Conservation (phyloP, 2,329 filamentous ascomycete genomes). For the Alternaria sp. region DNA sequence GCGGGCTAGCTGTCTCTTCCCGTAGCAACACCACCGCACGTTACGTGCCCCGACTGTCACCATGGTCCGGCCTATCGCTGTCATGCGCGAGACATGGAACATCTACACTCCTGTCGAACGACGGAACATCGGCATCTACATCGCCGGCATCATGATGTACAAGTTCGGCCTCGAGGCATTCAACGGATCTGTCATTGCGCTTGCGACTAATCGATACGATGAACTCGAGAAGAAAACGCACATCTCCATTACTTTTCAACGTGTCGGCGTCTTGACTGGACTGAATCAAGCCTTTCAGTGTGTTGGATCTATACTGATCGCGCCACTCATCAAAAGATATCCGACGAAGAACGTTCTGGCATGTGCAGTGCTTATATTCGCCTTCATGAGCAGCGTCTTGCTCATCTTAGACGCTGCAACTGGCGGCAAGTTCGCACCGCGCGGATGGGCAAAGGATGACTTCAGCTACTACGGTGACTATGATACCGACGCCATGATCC, state of each 20-base stretch:
- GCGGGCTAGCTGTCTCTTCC: slow-evolving; percentile 17
- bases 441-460: slow-evolving; percentile 44
- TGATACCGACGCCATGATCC: slow-evolving; percentile 58
- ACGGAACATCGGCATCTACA: slow-evolving; percentile 50
- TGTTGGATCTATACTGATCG: slow-evolving; percentile 59
- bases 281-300: slow-evolving; percentile 61
- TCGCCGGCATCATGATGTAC: slow-evolving; percentile 59
- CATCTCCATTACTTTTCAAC: slow-evolving; percentile 53
- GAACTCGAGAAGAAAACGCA: slow-evolving; percentile 47
- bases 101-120: slow-evolving; percentile 51
- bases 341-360: slow-evolving; percentile 56
- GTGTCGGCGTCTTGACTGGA: slow-evolving; percentile 56
- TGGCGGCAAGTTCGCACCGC: slow-evolving; percentile 53
- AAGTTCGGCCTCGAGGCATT: slow-evolving; percentile 61
- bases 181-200: slow-evolving; percentile 58
- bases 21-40: slow-evolving; percentile 23
- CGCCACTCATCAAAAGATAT: slow-evolving; percentile 57
- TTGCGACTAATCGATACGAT: slow-evolving; percentile 59
- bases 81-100: slow-evolving; percentile 37
- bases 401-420: slow-evolving; percentile 58
- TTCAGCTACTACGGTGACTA: slow-evolving; percentile 57
- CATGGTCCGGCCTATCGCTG: slow-evolving; percentile 29
- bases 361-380: slow-evolving; percentile 54
- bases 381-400: slow-evolving; percentile 55
- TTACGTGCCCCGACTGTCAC: slow-evolving; percentile 15